Conservation (phyloP, 2,329 filamentous ascomycete genomes). For the Lithohypha guttulata region DNA sequence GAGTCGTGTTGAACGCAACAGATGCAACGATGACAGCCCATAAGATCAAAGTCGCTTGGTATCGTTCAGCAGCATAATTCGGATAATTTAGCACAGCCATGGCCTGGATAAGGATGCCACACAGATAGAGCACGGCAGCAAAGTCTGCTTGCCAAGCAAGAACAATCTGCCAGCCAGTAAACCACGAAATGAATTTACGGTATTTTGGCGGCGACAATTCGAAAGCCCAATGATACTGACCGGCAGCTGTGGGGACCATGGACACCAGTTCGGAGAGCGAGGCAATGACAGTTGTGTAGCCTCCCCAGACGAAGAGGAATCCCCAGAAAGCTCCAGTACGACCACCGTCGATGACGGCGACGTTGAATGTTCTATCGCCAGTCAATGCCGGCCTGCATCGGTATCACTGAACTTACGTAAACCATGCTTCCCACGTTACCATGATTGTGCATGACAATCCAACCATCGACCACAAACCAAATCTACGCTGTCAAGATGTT, state of each 20-base stretch:
- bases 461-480: background rate
- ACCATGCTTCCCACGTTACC: slow-evolving; percentile 24
- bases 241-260: slow-evolving; percentile 28
- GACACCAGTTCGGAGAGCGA: slow-evolving; percentile 27
- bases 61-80: slow-evolving; percentile 31
- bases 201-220: slow-evolving; percentile 20
- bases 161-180: slow-evolving; percentile 34
- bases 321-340: slow-evolving; percentile 26
- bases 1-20: slow-evolving; percentile 42
- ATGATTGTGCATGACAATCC: slow-evolving; percentile 17
- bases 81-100: slow-evolving; percentile 33
- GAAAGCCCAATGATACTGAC: slow-evolving; percentile 30
- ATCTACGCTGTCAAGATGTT: background rate
- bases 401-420: slow-evolving; percentile 15
- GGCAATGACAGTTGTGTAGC: slow-evolving; percentile 22
- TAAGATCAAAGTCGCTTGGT: slow-evolving; percentile 42
- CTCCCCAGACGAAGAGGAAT: slow-evolving; percentile 27
- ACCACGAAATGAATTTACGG: slow-evolving; percentile 19
- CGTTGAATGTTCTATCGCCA: background rate
- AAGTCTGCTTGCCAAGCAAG: slow-evolving; percentile 35
- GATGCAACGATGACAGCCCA: slow-evolving; percentile 39
- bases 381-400: too few species aligned
- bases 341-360: slow-evolving; percentile 23
- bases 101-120: slow-evolving; percentile 37
- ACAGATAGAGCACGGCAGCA: slow-evolving; percentile 26